These are phyloP conservation scores for Tympanopsis confertula DNA, from an alignment of 2,329 filamentous ascomycete genomes.

Conservation along the genomic window DNA sequence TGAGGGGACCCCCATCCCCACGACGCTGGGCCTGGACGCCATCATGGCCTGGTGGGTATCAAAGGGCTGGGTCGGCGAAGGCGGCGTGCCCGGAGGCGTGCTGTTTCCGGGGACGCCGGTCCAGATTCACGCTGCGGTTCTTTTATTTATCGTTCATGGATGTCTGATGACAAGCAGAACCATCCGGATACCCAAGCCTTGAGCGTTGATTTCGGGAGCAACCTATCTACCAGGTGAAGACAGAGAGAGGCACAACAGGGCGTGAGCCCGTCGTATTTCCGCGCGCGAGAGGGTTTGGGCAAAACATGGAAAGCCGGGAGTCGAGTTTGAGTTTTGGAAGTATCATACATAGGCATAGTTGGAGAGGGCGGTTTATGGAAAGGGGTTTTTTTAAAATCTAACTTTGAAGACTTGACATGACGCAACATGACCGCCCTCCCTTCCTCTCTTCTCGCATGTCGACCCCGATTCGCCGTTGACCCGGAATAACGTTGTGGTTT, in stretches of 20 bases:
- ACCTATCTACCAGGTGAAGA: not conserved
- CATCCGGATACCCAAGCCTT: constrained; percentile 86
- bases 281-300: not conserved
- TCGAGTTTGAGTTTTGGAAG: not conserved
- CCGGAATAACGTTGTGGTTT: too few species aligned
- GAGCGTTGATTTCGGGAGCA: constrained; percentile 6
- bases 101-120: constrained; percentile 53
- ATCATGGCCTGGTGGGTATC: constrained; percentile 85
- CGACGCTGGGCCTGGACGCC: constrained; percentile 66
- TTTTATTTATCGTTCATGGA: constrained; percentile 74
- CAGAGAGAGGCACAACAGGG: not conserved
- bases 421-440: too few species aligned
- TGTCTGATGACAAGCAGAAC: constrained; percentile 93
- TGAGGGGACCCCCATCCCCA: constrained; percentile 92
- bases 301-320: not conserved
- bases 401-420: too few species aligned
- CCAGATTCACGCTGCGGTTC: constrained; percentile 74
- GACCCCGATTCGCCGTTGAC: too few species aligned
- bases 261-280: not conserved
- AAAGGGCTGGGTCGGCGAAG: constrained; percentile 67
- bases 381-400: too few species aligned
- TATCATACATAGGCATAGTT: not conserved
- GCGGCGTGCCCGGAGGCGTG: constrained; percentile 61
- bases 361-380: too few species aligned
- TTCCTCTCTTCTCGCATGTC: too few species aligned